Evolutionary conservation across 495 filamentous ascomycete genomes (phyloP).

Genomic region (Neurospora terricola): DNA sequence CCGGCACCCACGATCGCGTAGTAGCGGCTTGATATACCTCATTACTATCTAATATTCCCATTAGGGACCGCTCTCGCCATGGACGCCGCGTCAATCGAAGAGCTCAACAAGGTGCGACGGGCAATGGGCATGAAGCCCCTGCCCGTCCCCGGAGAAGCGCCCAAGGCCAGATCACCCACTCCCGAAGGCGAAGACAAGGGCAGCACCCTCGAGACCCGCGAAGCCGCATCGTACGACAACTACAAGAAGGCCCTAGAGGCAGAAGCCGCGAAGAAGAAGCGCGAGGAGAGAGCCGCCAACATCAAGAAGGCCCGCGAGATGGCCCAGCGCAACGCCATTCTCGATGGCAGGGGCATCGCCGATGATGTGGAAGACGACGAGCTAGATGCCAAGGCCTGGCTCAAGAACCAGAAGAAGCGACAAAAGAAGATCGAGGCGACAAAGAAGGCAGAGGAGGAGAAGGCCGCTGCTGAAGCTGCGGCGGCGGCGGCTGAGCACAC

Average conservation of each 20-base stretch:
- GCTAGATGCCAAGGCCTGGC: conserved; percentile 76
- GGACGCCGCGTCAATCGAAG: conserved; percentile 82
- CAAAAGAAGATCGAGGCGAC: conserved; percentile 81
- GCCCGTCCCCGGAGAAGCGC: conserved; percentile 58
- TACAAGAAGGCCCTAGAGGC: conserved; percentile 44
- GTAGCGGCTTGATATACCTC: not conserved
- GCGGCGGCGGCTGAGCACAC: conserved; percentile 55
- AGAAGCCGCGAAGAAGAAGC: conserved; percentile 57
- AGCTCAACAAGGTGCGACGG: conserved; percentile 85
- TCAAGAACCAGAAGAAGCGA: conserved; percentile 77
- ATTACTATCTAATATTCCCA: not conserved
- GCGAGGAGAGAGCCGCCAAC: conserved; percentile 64
- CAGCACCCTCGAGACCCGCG: conserved; percentile 71
- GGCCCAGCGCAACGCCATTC: conserved; percentile 58
- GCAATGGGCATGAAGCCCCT: conserved; percentile 86
- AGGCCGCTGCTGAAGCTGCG: conserved; percentile 41
- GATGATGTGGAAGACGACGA: conserved; percentile 56
- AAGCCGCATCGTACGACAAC: conserved; percentile 63
- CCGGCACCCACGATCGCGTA: not conserved
- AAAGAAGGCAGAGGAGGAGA: conserved; percentile 63
- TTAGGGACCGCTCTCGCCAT: conserved; percentile 33
- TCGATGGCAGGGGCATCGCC: conserved; percentile 74
- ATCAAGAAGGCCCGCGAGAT: conserved; percentile 84
- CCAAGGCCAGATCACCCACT: conserved; percentile 20
- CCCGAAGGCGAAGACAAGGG: conserved; percentile 49